Evolutionary conservation across 2,329 filamentous ascomycete genomes (phyloP), one percentile per base, ranked within the genome.

Genomic region (Aspergillus alliaceus): DNA sequence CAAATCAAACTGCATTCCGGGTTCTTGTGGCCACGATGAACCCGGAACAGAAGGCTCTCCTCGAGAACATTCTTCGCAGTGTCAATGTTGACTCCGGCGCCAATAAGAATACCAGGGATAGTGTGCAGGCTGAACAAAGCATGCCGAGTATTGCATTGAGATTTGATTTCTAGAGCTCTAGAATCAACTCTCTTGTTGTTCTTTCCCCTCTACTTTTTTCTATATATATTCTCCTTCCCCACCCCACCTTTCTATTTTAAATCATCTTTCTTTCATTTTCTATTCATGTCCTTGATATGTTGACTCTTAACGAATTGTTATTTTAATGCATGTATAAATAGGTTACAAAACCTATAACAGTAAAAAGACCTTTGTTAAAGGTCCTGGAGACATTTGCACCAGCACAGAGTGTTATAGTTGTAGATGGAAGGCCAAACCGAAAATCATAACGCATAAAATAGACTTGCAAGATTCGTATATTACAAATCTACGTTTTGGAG

Each of bases 121-220:
- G 71, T 54, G 67, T 75, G 42, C 75, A 75, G 51, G 80, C 77
- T 57, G 77, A 78, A 48, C 77, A 79, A 49, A 78, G 74, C 42
- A 79, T 81, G 74, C 95, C 95, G 12, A 95, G 81, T 61, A 99
- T 99, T 81, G 91, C 91, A 53, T 76, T 99, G 70, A 95, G 96
- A 82, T 96, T 98, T 90, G 83, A 96, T 74, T 98, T 99, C 82
- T 90, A 62, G 53, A 40, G 6, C 27, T 48, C 37, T 53, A 3
- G 18, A 46, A 48, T 12, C n/a, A n/a, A n/a, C n/a, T n/a, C n/a
- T n/a, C 15, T 24, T 20, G 4, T 9, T 47, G 29, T 27, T 25
- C n/a, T 20, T 29, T 52, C 31, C 39, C 4, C 25, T 40, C 49
- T n/a, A 48, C 25, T 47, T 32, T 35, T 40, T 44, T 31, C 6